phyloP scores from a whole-genome alignment of 2,329 filamentous ascomycete genomes.

The Calcarisporium arbuscula region DNA sequence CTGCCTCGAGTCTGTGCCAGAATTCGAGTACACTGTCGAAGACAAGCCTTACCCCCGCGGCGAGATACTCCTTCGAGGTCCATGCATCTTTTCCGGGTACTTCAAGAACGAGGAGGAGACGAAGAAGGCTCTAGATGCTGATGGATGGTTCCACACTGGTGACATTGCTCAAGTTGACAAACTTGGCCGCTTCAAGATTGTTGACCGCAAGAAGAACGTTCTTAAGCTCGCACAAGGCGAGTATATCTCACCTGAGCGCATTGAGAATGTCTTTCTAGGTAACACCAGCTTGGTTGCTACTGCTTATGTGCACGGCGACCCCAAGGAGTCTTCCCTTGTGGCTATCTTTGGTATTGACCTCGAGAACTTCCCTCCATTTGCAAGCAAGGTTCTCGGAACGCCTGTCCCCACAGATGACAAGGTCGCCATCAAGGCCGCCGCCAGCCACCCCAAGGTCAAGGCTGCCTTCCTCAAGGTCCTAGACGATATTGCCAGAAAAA shows the following conservation, averaged over 20 bases:
- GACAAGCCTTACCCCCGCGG: constrained; percentile 89
- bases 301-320: constrained; percentile 88
- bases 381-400: constrained; percentile 67
- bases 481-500: constrained; percentile 68
- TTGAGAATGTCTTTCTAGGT: constrained; percentile 89
- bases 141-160: constrained; percentile 96
- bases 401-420: constrained; percentile 58
- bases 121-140: constrained; percentile 68
- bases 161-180: constrained; percentile 85
- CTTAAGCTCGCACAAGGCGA: constrained; percentile 96
- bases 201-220: constrained; percentile 98
- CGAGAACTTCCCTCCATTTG: constrained; percentile 73
- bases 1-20: constrained; percentile 80
- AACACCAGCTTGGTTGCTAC: constrained; percentile 71
- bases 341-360: constrained; percentile 85
- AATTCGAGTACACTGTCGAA: constrained; percentile 85
- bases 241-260: constrained; percentile 94
- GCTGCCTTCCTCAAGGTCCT: constrained; percentile 73
- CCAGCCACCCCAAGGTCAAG: constrained; percentile 62
- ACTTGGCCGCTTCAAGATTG: constrained; percentile 81
- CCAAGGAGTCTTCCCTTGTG: constrained; percentile 73
- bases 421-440: constrained; percentile 59
- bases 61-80: constrained; percentile 78
- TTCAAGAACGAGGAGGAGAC: constrained; percentile 89
- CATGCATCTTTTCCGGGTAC: constrained; percentile 78